These are phyloP conservation scores for Arctium lappa DNA, from an alignment of 129 eudicot genomes.

Conservation along the genomic window DNA sequence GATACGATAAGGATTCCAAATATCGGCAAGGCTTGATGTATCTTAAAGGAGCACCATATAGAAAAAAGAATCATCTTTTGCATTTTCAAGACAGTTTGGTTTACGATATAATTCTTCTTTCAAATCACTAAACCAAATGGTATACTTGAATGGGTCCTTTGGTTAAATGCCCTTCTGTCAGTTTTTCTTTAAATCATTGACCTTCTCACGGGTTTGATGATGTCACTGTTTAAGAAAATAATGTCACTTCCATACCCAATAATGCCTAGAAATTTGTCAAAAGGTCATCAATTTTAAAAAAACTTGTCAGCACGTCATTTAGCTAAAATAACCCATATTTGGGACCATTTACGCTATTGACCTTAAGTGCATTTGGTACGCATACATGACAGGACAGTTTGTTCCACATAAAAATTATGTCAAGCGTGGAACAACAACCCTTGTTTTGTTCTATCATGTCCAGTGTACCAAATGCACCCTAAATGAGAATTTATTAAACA, in stretches of 20 bases:
- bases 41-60: constrained; percentile 16
- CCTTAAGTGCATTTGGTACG: background rate
- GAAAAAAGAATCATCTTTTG: background rate
- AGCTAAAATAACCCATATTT: no score
- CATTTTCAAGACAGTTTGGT: background rate
- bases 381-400: no score
- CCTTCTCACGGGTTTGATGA: background rate
- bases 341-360: background rate
- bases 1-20: constrained; percentile 36
- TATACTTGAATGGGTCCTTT: background rate
- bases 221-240: background rate
- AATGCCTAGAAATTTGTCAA: background rate
- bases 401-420: background rate
- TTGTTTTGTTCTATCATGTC: no score
- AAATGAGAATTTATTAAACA: background rate
- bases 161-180: background rate
- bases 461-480: no score
- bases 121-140: background rate
- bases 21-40: constrained; percentile 24
- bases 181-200: no score
- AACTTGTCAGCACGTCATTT: background rate
- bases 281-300: background rate
- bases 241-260: background rate
- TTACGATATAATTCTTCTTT: background rate
- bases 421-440: no score